phyloP scores from a whole-genome alignment of 805 yeast species.

The Isabelozyma heimii region DNA sequence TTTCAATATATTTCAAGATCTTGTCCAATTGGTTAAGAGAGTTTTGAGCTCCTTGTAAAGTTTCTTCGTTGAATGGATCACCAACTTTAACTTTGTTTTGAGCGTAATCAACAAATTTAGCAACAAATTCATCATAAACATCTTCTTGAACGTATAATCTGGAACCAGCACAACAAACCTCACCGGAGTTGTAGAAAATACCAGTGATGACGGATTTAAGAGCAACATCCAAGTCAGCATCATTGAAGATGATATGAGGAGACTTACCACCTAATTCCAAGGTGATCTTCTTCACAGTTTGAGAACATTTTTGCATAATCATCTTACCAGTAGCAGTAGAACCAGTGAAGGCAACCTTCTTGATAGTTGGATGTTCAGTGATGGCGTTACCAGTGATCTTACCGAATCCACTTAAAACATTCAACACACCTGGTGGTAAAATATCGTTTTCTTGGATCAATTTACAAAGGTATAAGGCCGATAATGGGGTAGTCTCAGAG shows the following conservation, averaged over 20 bases:
- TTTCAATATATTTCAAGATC: slow-evolving; percentile 71
- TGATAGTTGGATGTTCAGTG: slow-evolving; percentile 73
- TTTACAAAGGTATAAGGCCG: slow-evolving; percentile 73
- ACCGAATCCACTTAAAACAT: slow-evolving; percentile 86
- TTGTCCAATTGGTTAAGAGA: slow-evolving; percentile 75
- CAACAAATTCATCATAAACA: slow-evolving; percentile 73
- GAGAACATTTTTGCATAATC: slow-evolving; percentile 78
- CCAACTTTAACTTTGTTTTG: slow-evolving; percentile 61
- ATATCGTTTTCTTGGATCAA: slow-evolving; percentile 78
- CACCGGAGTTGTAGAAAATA: slow-evolving; percentile 92
- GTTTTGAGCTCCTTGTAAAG: slow-evolving; percentile 91
- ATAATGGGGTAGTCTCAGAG: slow-evolving; percentile 89
- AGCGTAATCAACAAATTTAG: slow-evolving; percentile 58
- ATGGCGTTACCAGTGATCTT: slow-evolving; percentile 79
- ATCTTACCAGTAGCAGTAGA: slow-evolving; percentile 87
- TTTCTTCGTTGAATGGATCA: slow-evolving; percentile 74
- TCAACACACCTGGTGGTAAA: slow-evolving; percentile 82
- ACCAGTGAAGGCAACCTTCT: slow-evolving; percentile 93
- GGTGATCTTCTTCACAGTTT: slow-evolving; percentile 83
- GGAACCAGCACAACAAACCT: slow-evolving; percentile 94
- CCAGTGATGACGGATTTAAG: slow-evolving; percentile 75
- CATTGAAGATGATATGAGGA: slow-evolving; percentile 84
- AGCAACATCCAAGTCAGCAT: slow-evolving; percentile 76
- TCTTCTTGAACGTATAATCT: slow-evolving; percentile 85
- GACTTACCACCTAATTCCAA: slow-evolving; percentile 97